Evolutionary conservation across 805 yeast species (phyloP), one percentile per base, ranked within the genome.

Genomic region (Debaryomyces castellii): DNA sequence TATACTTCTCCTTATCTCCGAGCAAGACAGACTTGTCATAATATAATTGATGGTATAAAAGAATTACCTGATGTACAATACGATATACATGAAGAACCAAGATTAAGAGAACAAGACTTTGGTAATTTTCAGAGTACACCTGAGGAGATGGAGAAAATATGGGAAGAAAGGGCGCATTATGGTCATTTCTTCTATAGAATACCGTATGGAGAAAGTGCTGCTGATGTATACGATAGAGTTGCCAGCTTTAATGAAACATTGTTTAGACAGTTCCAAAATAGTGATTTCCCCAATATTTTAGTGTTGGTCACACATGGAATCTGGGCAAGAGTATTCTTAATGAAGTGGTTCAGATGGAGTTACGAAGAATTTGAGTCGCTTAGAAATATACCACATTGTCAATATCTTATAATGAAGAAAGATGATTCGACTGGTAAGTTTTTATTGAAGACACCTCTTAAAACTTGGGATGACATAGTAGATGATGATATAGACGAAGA

Each of bases 301-400:
- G 89, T 91, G 2, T 67, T 91, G 35, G 96, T 91, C 34, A 87
- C 96, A 4, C 97, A 91, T 62, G 97, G 97, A 8, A 88, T 91
- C 12, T 89, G 96, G 92, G 87, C 95, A 3, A 73, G 97, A 34
- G 97, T 91, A 7, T 91, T 91, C 56, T 64, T 91, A 36, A 89
- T 90, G 90, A 87, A 90, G 57, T 91, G 97, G 97, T 91, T 82
- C 62, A 73, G 96, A 47, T 91, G 97, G 97, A 77, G 86, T 1
- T 92, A 86, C 59, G 97, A 90, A 61, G 82, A 84, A 59, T 91
- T 90, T 64, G 97, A 91, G 65, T 76, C 84, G 39, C 74, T 91
- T 50, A 78, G 85, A 48, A 91, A 91, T 61, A 81, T 91, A 12
- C 89, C 89, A 1, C 94, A 91, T 61, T 92, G 97, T 57, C 82